These are phyloP conservation scores for Hygrophorus pudorinus DNA, from an alignment of 768 basidiomycete genomes.

Conservation along the genomic window DNA sequence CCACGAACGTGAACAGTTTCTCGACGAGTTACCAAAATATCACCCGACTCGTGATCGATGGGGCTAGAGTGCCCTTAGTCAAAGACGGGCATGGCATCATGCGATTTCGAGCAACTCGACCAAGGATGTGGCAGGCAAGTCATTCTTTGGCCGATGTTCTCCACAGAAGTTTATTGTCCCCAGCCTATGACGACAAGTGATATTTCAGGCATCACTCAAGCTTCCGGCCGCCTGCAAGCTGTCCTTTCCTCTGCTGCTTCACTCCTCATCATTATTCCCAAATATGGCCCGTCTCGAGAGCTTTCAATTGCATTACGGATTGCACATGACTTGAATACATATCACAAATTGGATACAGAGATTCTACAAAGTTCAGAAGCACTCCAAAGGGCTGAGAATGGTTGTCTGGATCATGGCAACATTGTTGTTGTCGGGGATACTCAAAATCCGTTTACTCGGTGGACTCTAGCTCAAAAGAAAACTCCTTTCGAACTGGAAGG, in stretches of 20 bases:
- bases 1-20: slow-evolving; percentile 5
- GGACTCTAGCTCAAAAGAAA: slow-evolving; percentile 20
- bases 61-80: neutral
- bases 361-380: slow-evolving; percentile 40
- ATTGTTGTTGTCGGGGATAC: slow-evolving; percentile 47
- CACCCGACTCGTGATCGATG: neutral
- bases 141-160: neutral
- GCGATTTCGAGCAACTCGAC: neutral
- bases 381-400: slow-evolving; percentile 11
- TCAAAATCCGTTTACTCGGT: slow-evolving; percentile 21
- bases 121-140: neutral
- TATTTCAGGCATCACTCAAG: slow-evolving; percentile 10
- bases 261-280: slow-evolving; percentile 47
- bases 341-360: slow-evolving; percentile 60
- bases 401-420: slow-evolving; percentile 31
- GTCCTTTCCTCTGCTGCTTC: slow-evolving; percentile 48
- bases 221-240: slow-evolving; percentile 52
- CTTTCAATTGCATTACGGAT: slow-evolving; percentile 53
- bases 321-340: slow-evolving; percentile 55
- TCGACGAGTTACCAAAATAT: neutral
- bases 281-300: slow-evolving; percentile 21
- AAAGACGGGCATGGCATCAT: neutral
- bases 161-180: neutral
- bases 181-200: neutral
- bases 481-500: slow-evolving; percentile 24